Conservation (phyloP, 2,329 filamentous ascomycete species). For the Cercospora brassicicola region DNA sequence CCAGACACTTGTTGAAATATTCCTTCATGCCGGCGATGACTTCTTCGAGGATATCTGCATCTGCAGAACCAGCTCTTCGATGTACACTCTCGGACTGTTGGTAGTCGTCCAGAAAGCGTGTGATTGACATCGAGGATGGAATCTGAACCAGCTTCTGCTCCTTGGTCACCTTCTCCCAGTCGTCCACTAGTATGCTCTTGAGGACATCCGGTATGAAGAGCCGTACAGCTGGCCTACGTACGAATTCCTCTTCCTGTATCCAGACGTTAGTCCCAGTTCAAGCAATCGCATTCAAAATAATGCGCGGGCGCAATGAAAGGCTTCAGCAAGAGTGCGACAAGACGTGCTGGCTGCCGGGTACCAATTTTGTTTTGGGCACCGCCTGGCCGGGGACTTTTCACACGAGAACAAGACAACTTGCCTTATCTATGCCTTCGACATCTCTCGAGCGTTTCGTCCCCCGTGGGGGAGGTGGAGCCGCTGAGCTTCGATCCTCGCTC, state of each 20-base stretch:
- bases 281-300: not conserved
- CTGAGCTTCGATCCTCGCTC: conserved; percentile 73
- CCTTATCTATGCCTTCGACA: conserved; percentile 74
- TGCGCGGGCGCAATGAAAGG: not conserved
- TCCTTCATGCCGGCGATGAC: conserved; percentile 81
- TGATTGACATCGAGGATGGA: conserved; percentile 73
- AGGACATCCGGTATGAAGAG: conserved; percentile 83
- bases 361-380: not conserved
- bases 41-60: conserved; percentile 85
- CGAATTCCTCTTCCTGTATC: conserved; percentile 85
- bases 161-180: conserved; percentile 99
- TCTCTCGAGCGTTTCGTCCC: conserved; percentile 75
- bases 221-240: conserved; percentile 79
- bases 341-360: not conserved
- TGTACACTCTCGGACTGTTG: conserved; percentile 72
- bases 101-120: conserved; percentile 78
- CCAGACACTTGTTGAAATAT: conserved; percentile 90
- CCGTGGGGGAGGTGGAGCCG: conserved; percentile 57
- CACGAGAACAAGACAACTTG: conserved; percentile 42
- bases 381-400: not conserved
- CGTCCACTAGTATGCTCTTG: conserved; percentile 90
- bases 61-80: conserved; percentile 65
- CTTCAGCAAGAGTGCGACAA: not conserved
- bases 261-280: conserved; percentile 10
- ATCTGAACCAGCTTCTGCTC: conserved; percentile 85